Conservation (phyloP, 495 filamentous ascomycete genomes). For the Hypoxylon cercidicola region DNA sequence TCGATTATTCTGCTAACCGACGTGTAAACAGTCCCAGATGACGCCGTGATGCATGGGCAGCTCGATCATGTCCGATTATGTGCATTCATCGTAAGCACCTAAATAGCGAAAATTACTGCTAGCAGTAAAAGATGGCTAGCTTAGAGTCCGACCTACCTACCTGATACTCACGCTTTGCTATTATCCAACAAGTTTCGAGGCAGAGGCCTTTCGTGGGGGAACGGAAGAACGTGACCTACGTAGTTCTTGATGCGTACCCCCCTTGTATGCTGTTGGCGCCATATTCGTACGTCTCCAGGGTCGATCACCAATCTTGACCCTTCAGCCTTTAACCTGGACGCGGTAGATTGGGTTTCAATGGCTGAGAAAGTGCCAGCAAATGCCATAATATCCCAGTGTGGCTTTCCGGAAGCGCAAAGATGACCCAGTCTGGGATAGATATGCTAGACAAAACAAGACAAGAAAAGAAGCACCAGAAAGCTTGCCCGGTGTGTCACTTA, state of each 20-base stretch:
- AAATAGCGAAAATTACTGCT: slow-evolving; percentile 9
- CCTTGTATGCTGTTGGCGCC: background rate
- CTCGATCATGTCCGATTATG: background rate
- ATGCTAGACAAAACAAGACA: too few species aligned
- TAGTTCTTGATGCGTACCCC: background rate
- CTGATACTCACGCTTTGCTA: too few species aligned
- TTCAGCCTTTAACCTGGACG: background rate
- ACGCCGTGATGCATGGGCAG: too few species aligned
- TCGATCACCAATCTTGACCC: background rate
- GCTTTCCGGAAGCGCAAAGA: too few species aligned
- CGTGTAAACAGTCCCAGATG: too few species aligned
- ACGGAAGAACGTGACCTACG: background rate
- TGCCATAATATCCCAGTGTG: too few species aligned
- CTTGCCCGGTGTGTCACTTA: too few species aligned
- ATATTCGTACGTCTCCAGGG: background rate
- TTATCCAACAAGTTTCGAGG: too few species aligned
- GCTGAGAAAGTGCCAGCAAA: background rate
- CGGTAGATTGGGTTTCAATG: background rate
- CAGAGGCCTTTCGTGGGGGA: background rate
- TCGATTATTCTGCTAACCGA: too few species aligned
- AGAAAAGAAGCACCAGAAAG: too few species aligned
- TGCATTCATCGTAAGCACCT: slow-evolving; percentile 22
- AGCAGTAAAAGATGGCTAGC: background rate
- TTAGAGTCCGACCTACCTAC: too few species aligned
- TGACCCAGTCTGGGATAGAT: too few species aligned